Conservation (phyloP, 2,329 filamentous ascomycete species). For the Coniochaeta hoffmannii region DNA sequence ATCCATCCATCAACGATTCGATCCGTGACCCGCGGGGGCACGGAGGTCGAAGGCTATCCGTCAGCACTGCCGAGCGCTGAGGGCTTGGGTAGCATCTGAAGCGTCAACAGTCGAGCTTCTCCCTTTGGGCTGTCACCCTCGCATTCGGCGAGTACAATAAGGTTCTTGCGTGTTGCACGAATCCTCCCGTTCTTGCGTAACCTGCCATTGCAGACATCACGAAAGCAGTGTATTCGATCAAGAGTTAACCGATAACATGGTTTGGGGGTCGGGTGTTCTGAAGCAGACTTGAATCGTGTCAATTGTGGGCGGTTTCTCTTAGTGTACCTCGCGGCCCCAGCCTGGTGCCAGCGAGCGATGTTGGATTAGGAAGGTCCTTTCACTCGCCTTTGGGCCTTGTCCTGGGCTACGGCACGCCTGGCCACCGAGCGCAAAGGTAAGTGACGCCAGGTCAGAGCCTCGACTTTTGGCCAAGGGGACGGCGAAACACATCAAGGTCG, state of each 20-base stretch:
- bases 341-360: not conserved
- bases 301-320: not conserved
- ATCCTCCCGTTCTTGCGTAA: not conserved
- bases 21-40: no score
- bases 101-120: not conserved
- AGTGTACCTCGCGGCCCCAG: not conserved
- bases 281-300: not conserved
- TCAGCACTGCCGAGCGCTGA: not conserved
- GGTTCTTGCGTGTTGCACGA: not conserved
- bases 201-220: not conserved
- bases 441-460: not conserved
- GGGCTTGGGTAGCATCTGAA: not conserved
- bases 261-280: not conserved
- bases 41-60: not conserved
- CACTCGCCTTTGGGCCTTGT: not conserved
- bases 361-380: constrained; percentile 4
- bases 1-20: not conserved
- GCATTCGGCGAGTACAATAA: not conserved
- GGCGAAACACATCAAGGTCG: not conserved
- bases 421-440: not conserved
- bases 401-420: not conserved
- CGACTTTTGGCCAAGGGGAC: not conserved
- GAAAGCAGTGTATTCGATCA: not conserved
- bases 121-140: not conserved
- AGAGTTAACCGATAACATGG: no score